Evolutionary conservation across 2,329 filamentous ascomycete genomes (phyloP), one percentile per base, ranked within the genome.

Genomic region (Purpureocillium takamizusanense): DNA sequence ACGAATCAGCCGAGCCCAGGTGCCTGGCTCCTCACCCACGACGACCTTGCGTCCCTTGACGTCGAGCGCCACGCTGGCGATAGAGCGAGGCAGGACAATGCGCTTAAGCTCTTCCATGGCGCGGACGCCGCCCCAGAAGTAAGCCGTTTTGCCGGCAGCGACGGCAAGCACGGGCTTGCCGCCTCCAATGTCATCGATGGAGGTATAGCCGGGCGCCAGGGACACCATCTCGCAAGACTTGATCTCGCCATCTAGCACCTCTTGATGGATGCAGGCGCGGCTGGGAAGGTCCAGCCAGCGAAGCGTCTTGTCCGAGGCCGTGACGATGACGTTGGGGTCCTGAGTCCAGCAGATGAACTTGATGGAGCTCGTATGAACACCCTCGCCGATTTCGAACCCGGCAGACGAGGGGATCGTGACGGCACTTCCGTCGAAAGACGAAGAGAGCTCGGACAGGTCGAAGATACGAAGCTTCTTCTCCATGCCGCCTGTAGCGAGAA

Each of bases 391-490:
- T 59, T 97, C 92, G 54, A 89, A 92, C 44, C 82, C 77, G 21
- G 63, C 76, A 2, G 81, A 76, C 1, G 80, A 69, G 5, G 72
- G 64, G 31, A 81, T 70, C 1, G 68, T 68, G 29, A 67, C 55
- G 17, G 69, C 58, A 23, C 53, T 51, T 28, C 60, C 63, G 9
- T 59, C 44, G 49, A 59, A 49, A 30, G 64, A 51, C 42, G 66
- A 57, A 11, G 64, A 63, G 31, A 74, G 69, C 43, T 80, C 77
- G 13, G 78, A 78, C 13, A 98, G 70, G 52, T 97, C 90, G 55
- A 92, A 98, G 46, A 98, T 83, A 38, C 90, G 86, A 37, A 98
- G 75, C 63, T 92, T 95, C 73, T 95, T 97, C 66, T 98, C 92
- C 67, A 86, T 86, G 18, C 92, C 92, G 27, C 90, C 92, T 0